Base-by-base conservation (phyloP, 495 filamentous ascomycete species). In the Astrocystis sublimbata region DNA sequence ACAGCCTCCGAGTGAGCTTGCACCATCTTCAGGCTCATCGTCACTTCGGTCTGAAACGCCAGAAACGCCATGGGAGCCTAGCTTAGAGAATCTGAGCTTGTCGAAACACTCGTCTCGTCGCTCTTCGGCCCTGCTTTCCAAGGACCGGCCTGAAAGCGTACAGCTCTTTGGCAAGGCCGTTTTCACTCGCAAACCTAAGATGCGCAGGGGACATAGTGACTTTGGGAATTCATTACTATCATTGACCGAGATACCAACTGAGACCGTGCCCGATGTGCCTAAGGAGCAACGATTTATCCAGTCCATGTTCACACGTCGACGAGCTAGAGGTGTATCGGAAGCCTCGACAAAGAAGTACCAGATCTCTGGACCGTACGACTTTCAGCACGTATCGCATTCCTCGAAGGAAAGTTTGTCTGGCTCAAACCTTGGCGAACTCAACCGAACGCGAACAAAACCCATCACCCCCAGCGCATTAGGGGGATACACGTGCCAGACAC, bases 361-460 rank as follows among this genome's bases (percentile, higher is more conserved):
- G 46, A 96, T 96, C 52, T 96, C 92, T 0, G 85, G 84, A 23
- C 92, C 92, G 5, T 96, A 89, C 73, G 89, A 93, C 73, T 96
- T 96, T 68, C 91, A 93, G 65, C 92, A 96, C 73, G 75, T 96
- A 46, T 89, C 89, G 24, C 90, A 96, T 70, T 91, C 88, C 15
- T 83, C 83, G 38, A 85, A 83, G 23, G 76, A 87, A 13, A 84
- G 89, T 58, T 80, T 91, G 47, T 79, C 86, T 13, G 78, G 78
- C 12, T 78, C 86, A 9, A 77, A 79, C 12, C 65, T 91, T 31
- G 81, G 86, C 40, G 79, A 76, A 31, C 70, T 82, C 10, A 83
- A 81, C 38, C 80, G 85, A 54, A 81, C 87, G n/a, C 90, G 91
- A 66, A 76, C 79, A 31, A 84, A 88, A 13, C 79, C 68, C 21